Evolutionary conservation across 306 rosid genomes (phyloP), one percentile per base, ranked within the genome.

Genomic region (Cucurbita maxima): DNA sequence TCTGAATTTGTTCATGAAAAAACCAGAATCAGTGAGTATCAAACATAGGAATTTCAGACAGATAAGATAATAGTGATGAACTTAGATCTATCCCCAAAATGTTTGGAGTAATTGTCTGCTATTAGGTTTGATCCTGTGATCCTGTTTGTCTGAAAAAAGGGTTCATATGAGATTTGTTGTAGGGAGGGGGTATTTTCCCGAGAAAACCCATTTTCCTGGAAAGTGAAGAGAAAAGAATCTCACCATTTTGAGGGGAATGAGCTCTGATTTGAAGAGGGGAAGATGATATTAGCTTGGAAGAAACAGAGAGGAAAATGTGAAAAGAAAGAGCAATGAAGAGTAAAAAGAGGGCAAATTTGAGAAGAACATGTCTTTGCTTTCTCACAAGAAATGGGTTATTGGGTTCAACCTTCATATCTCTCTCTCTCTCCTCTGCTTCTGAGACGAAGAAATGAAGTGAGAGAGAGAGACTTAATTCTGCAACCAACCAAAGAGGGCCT

Each of bases 241-340:
- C 53, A 83, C 89, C 89, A 62, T 80, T 78, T 0, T 54, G 79
- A 71, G 74, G 19, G 18, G 44, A 12, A 45, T 18, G 78, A 14
- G 16, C 5, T 56, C 43, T 34, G 19, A 10, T 43, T 44, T 66
- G 61, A 57, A 57, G 61, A 57, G 10, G 18, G n/a, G 81, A 30
- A 30, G 34, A 8, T 25, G 86, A 79, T 54, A 59, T 30, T 34
- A 78, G 41, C 48, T 41, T 60, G 51, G 63, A 20, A 8, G 87
- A 76, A 82, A 83, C 71, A 7, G 84, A 76, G 44, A 58, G 78
- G 55, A 77, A 69, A 60, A 86, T 56, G 56, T 78, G 81, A 76
- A 86, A 80, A 19, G 77, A 84, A 3, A 83, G 78, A 76, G 86
- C 84, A 66, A 76, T 15, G 14, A 82, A 74, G 71, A 86, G 64